phyloP scores from a whole-genome alignment of 139 green algal genomes.

The Marvania coccoides region DNA sequence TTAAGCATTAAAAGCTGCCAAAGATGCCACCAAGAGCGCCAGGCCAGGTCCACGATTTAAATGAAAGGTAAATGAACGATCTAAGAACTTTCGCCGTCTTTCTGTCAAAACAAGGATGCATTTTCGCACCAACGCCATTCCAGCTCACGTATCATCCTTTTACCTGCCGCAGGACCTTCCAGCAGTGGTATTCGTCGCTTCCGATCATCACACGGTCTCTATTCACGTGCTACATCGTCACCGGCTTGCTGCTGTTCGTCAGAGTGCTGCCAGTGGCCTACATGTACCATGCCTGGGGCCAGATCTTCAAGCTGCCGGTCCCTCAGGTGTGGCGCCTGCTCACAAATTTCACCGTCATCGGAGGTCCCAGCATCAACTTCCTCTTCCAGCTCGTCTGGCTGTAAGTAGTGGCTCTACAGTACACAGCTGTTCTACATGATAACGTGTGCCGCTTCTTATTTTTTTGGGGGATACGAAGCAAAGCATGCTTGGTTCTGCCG shows the following conservation, averaged over 20 bases:
- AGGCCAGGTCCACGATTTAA: background rate
- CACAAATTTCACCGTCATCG: slow-evolving; percentile 47
- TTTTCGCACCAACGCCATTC: no score
- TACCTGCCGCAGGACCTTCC: background rate
- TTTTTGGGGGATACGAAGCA: no score
- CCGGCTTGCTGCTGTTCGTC: background rate
- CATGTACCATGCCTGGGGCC: slow-evolving; percentile 16
- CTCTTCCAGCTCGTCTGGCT: slow-evolving; percentile 44
- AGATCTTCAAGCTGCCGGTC: background rate
- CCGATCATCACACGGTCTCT: slow-evolving; percentile 16
- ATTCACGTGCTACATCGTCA: slow-evolving; percentile 17
- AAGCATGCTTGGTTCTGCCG: no score
- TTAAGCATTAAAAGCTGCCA: no score
- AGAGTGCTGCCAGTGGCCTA: slow-evolving; percentile 5
- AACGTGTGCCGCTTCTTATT: no score
- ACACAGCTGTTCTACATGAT: background rate
- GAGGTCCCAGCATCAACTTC: slow-evolving; percentile 22
- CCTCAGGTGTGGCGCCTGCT: slow-evolving; percentile 57
- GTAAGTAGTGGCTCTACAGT: slow-evolving; percentile 10
- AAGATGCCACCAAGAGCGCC: no score
- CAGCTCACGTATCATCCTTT: no score
- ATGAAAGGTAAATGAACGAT: background rate
- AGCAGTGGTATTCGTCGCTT: slow-evolving; percentile 10
- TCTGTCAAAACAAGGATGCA: no score
- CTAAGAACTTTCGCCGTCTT: no score